Base-by-base conservation (phyloP, 2,329 filamentous ascomycete genomes). In the Penicillium occitanis region DNA sequence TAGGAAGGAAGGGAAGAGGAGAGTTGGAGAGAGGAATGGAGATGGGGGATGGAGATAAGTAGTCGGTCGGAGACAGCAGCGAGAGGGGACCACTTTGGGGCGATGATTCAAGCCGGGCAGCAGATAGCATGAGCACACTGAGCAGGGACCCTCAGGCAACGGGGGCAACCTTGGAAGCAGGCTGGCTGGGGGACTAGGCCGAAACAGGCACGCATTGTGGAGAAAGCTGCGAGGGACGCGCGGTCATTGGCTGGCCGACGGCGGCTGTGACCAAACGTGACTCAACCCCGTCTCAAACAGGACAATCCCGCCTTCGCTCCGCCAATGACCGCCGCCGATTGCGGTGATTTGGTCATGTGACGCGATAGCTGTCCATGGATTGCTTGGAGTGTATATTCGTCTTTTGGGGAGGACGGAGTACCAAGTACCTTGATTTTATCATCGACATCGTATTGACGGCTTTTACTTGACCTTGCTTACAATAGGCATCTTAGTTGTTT, bases 21-120 rank as follows among this genome's bases (percentile, higher is more conserved):
- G 62, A 66, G 67, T 65, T 59, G 68, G 72, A 70, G 70, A 71
- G 65, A 71, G 72, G 72, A 71, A 72, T 63, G 70, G 69, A 69
- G 70, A 71, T 68, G 69, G 25, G 25, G 25, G 68, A 70, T 71
- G 69, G 70, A 71, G 53, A 57, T 57, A 57, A 57, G 53, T 57
- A 57, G 30, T 37, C 25, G 28, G 50, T 28, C 25, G 25, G 25
- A 25, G 25, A 25, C 25, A 25, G 25, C 25, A 25, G 25, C 25
- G 3, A 25, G 25, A 25, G 25, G 25, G 50, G 50, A 55, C 30
- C 48, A 51, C 48, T 51, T 42, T 57, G 51, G 51, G 33, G 48
- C 46, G 61, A 63, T 71, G 70, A 66, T 71, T 71, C 70, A 74
- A 73, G 70, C 64, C 61, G 66, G 63, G 59, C 30, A 42, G 44